A percentile compares a stretch with the other conserved stretches of the same genome.
Conservation (phyloP, 768 basidiomycete species). For the Russula foetens region DNA sequence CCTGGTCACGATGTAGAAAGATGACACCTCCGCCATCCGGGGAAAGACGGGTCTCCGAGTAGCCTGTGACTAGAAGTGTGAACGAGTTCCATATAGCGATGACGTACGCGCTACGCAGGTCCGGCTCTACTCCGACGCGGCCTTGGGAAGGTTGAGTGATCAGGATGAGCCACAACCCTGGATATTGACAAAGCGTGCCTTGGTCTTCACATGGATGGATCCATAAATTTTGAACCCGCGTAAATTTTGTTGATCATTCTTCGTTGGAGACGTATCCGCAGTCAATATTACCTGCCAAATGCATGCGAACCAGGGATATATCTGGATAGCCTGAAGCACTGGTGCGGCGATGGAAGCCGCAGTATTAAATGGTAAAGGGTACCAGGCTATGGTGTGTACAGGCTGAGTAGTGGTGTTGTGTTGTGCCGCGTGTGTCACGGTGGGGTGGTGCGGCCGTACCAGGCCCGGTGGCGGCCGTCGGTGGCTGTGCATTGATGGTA, state of each 20-base stretch:
- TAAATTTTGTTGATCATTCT: not conserved
- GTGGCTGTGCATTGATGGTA: not conserved
- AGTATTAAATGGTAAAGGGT: not conserved
- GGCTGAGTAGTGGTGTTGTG: too few relatives aligned
- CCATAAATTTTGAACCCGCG: too few relatives aligned
- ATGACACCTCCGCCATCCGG: not conserved
- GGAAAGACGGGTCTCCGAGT: not conserved
- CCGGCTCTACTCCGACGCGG: not conserved
- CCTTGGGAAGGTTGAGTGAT: not conserved
- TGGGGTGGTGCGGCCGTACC: too few relatives aligned
- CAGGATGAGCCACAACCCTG: not conserved
- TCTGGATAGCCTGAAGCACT: not conserved
- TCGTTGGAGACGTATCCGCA: too few relatives aligned
- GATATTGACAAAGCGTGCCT: not conserved
- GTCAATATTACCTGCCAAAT: too few relatives aligned
- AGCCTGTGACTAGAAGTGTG: not conserved
- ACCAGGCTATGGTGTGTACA: too few relatives aligned
- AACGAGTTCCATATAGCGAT: not conserved
- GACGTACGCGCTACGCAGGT: not conserved
- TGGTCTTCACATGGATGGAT: not conserved
- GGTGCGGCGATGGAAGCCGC: not conserved
- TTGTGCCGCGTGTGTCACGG: not conserved
- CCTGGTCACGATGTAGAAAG: not conserved
- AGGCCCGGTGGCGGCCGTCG: too few relatives aligned
- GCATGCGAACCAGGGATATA: not conserved